Evolutionary conservation across 2,329 filamentous ascomycete genomes (phyloP), one percentile per base, ranked within the genome.

Genomic region (Camillea tinctor): DNA sequence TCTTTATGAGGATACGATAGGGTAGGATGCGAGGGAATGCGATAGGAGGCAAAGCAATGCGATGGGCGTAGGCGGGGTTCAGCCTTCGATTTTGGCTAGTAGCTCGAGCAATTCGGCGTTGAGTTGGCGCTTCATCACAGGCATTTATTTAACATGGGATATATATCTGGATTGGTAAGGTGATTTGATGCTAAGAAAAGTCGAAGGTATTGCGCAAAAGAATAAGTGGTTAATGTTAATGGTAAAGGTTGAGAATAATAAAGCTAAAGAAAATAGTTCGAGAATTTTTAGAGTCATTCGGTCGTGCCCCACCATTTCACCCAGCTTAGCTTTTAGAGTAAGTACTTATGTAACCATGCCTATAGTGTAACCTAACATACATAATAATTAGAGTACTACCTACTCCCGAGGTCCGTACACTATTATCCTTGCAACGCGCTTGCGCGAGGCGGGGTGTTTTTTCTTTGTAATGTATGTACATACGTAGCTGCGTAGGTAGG

Each of bases 271-370:
- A 48, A 23, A 30, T 52, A 50, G 30, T 24, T n/a, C 51, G 49
- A 44, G 26, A 62, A 59, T 50, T 60, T 58, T 61, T 54, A 9
- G 69, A 71, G 69, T 72, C 66, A 69, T 66, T 56, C 44, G 44
- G 54, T 69, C 66, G 68, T 72, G 63, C 70, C 70, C 70, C 70
- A 72, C 70, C 70, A 71, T 65, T 63, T 17, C 56, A 58, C 50
- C 40, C 7, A 48, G 44, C 50, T 60, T 7, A 57, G 17, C 9
- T 48, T 40, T 52, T n/a, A n/a, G n/a, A n/a, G 44, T 21, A 50
- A 30, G 36, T 24, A 15, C 22, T 4, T n/a, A 11, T 24, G 19
- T 23, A 23, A n/a, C n/a, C n/a, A n/a, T n/a, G n/a, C n/a, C n/a
- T n/a, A n/a, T n/a, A n/a, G n/a, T n/a, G n/a, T n/a, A n/a, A n/a